Base-by-base conservation (phyloP, 1,284 basidiomycete genomes). In the Moesziomyces antarcticus region DNA sequence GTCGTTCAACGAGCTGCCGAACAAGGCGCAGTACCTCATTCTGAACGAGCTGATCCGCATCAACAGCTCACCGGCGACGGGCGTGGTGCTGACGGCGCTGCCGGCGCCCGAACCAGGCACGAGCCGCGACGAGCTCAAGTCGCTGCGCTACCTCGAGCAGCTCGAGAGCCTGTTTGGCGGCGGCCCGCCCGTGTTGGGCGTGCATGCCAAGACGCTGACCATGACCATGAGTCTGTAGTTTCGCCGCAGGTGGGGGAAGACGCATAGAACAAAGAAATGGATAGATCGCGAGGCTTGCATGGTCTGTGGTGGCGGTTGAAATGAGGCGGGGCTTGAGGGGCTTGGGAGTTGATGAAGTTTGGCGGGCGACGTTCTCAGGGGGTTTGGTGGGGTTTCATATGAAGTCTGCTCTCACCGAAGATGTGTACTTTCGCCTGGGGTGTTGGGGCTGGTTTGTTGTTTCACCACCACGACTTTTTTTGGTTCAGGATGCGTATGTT, bases 11-110 rank as follows among this genome's bases (percentile, higher is more conserved):
- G 77, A 78, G 46, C 52, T 83, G 52, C 82, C 82, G 18, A 82
- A 83, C 55, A 79, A 77, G 54, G 82, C 81, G 41, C 82, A 83
- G 65, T 83, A 82, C 54, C 49, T 83, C 25, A 83, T 83, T 30
- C 46, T 83, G 27, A 83, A 83, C 62, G 81, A 83, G 50, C 64
- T 83, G 44, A 82, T 83, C 59, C 68, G 81, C 27, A 56, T 56
- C 30, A 77, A 83, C 43, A 82, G 81, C n/a, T 67, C 63, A 5
- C 37, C 60, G 1, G 50, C 67, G 11, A 82, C 82, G 14, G 75
- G 79, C 9, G 82, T 83, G 40, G 77, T 83, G 40, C 61, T 83
- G 22, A 83, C 82, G 2, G 80, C 80, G 6, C 59, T 83, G 22
- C 82, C 82, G 8, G 81, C 82, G 47, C 81, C 82, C 1, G 81